These are phyloP conservation scores for Suillus bovinus DNA, from an alignment of 768 basidiomycete species.

Conservation along the genomic window DNA sequence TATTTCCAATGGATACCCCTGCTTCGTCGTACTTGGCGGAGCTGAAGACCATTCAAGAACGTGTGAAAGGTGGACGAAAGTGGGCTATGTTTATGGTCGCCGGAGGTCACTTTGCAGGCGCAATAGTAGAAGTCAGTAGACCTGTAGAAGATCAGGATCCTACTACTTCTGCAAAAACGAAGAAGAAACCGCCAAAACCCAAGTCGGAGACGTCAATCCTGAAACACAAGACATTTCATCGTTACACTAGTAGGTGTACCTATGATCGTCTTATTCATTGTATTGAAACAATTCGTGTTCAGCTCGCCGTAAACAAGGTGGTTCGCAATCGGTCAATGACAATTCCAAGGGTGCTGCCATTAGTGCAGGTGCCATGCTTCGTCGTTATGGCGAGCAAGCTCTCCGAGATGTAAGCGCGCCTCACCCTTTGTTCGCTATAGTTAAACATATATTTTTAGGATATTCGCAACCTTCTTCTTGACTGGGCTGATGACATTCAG, in stretches of 20 bases:
- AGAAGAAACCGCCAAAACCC: constrained; percentile 60
- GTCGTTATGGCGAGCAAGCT: constrained; percentile 94
- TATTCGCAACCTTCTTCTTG: constrained; percentile 77
- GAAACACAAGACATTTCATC: constrained; percentile 93
- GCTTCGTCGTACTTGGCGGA: constrained; percentile 54
- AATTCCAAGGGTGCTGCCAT: constrained; percentile 91
- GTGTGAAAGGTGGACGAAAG: constrained; percentile 56
- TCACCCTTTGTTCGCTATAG: neutral
- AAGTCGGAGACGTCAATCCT: constrained; percentile 82
- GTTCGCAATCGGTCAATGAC: constrained; percentile 89
- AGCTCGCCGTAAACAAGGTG: constrained; percentile 98
- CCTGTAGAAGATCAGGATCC: constrained; percentile 43
- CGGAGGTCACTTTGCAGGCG: constrained; percentile 97
- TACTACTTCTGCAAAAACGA: constrained; percentile 40
- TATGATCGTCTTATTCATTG: neutral
- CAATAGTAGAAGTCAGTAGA: constrained; percentile 72
- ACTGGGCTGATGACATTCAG: constrained; percentile 87
- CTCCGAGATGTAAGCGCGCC: constrained; percentile 71
- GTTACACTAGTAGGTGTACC: constrained; percentile 87
- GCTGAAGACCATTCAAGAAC: constrained; percentile 64
- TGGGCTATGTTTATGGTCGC: constrained; percentile 98
- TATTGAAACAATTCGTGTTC: constrained; percentile 12
- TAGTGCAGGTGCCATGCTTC: constrained; percentile 90
- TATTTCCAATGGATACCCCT: constrained; percentile 57
- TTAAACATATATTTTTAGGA: constrained; percentile 51